phyloP scores from a whole-genome alignment of 2,329 filamentous ascomycete genomes.

The Bipolaris zeicola region DNA sequence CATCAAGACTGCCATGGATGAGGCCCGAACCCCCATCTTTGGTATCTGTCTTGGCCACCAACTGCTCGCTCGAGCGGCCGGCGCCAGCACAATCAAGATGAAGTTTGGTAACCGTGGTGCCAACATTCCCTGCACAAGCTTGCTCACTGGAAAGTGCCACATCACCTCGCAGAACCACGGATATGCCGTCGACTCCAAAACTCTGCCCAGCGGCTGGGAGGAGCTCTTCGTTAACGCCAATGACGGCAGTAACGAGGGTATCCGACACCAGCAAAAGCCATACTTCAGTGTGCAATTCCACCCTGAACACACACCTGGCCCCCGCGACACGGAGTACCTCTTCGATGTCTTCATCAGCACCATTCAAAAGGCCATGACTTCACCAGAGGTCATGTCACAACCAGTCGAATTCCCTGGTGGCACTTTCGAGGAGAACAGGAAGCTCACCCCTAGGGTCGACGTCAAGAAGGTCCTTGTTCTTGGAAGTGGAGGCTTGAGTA shows the following conservation, averaged over 20 bases:
- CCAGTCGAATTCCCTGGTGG: constrained; percentile 89
- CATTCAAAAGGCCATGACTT: constrained; percentile 72
- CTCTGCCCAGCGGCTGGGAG: constrained; percentile 78
- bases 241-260: constrained; percentile 97
- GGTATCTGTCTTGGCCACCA: constrained; percentile 97
- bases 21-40: constrained; percentile 85
- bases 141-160: constrained; percentile 95
- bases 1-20: constrained; percentile 74
- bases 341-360: constrained; percentile 96
- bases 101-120: constrained; percentile 99
- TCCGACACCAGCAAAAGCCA: constrained; percentile 81
- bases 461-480: constrained; percentile 96
- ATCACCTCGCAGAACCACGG: constrained; percentile 99
- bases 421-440: constrained; percentile 76
- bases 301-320: constrained; percentile 93
- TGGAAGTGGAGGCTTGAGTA: constrained; percentile 92
- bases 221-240: constrained; percentile 98
- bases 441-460: constrained; percentile 74
- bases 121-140: constrained; percentile 97
- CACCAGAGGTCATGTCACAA: constrained; percentile 68
- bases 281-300: constrained; percentile 99
- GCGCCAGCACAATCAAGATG: constrained; percentile 89
- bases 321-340: constrained; percentile 92
- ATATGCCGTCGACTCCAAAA: constrained; percentile 84
- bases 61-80: constrained; percentile 84